Base-by-base conservation (phyloP, 306 rosid genomes). In the Crataegus laevigata region DNA sequence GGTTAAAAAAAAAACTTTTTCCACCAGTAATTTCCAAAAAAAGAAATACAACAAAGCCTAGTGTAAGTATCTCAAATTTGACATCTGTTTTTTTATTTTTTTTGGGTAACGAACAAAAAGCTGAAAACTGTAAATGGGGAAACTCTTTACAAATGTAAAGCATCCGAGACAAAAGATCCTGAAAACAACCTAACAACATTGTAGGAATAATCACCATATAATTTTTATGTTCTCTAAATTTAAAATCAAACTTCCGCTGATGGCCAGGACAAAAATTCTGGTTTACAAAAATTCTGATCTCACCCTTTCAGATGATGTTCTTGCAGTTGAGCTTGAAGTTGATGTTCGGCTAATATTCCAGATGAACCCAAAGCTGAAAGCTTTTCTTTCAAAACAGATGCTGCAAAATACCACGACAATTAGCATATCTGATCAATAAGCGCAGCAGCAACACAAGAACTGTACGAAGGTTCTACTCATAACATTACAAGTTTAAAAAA, bases 321-420 rank as follows among this genome's bases (percentile, higher is more conserved):
- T 84, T 96, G 99, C 64, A 96, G 81, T 79, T 92, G 98, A 34
- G 99, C 93, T 84, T 96, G 99, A 85, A 96, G 99, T 81, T 96
- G 99, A 84, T 96, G 99, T 25, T 96, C 99, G 4, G 98, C 99
- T 84, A 92, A 83, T 72, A 92, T 89, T 83, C 99, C 99, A 83
- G 99, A 92, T 63, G 99, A 85, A 73, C 99, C 99, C 91, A 96
- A 77, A 75, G 93, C 81, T 28, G 91, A 77, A 76, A 96, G 91
- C 69, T 96, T 96, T 85, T 96, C 99, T 82, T 90, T 96, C 82
- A 92, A 86, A 73, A 88, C 88, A 82, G 99, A 96, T 65, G 98
- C 99, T 96, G 96, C 84, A 85, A 76, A 79, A 76, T 10, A 85
- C 67, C 43, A 67, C 64, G 72, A 78, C 61, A 68, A 60, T 90